Percentiles rank a stretch among this genome's conserved stretches.
phyloP scores from a whole-genome alignment of 2,329 filamentous ascomycete genomes.

The Trichocomaceae sp. region DNA sequence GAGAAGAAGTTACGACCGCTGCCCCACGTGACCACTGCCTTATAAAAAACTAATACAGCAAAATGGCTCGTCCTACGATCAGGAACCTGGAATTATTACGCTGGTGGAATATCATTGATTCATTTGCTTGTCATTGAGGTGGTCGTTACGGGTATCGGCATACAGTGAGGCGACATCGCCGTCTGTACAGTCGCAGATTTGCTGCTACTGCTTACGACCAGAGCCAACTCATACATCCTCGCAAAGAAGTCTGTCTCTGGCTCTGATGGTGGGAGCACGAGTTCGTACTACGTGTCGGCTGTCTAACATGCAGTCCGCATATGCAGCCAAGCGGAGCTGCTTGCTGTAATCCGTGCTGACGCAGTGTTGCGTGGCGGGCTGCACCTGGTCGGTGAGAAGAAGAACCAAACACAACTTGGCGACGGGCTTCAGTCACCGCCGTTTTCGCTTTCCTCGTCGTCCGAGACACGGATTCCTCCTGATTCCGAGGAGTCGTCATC shows the following conservation, averaged over 20 bases:
- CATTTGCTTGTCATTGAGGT: not conserved
- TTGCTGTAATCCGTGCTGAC: slow-evolving; percentile 1
- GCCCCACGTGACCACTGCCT: not conserved
- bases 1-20: too few species aligned
- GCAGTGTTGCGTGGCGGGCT: slow-evolving; percentile 2
- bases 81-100: not conserved
- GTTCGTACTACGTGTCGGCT: not conserved
- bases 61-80: not conserved
- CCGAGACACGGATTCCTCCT: slow-evolving; percentile 23
- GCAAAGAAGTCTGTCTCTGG: not conserved
- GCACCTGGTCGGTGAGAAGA: slow-evolving; percentile 24
- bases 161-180: slow-evolving; percentile 1
- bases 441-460: slow-evolving; percentile 16
- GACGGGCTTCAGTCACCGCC: slow-evolving; percentile 7
- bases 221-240: slow-evolving; percentile 2
- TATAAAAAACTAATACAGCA: not conserved
- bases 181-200: not conserved
- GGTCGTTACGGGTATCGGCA: not conserved
- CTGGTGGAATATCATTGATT: too few species aligned
- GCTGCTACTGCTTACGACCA: not conserved
- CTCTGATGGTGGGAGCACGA: not conserved
- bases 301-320: not conserved
- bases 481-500: slow-evolving; percentile 32
- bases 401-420: not conserved
- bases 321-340: slow-evolving; percentile 7